Percentiles rank a stretch among this genome's conserved stretches.
Evolutionary conservation across 1,284 basidiomycete species (phyloP).

Genomic region (Volvariella volvacea): DNA sequence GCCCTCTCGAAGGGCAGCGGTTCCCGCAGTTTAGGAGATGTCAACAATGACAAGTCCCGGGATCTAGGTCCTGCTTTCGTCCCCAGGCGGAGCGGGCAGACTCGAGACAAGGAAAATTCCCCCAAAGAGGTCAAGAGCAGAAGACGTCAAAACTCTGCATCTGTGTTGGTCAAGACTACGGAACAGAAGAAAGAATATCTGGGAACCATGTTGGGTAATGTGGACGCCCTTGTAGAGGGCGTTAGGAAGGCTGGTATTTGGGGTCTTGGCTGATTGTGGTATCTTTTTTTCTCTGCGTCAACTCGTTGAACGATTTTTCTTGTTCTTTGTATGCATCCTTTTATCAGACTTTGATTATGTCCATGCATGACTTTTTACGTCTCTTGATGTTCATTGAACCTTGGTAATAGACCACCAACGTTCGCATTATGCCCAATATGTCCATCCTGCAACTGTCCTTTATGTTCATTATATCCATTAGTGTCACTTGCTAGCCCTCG

Average conservation of each 20-base stretch:
- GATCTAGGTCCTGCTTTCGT: background rate
- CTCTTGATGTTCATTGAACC: no score
- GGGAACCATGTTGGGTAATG: slow-evolving; percentile 79
- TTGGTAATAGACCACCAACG: no score
- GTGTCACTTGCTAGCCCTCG: no score
- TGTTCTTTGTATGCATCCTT: no score
- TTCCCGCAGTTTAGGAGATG: background rate
- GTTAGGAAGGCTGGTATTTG: slow-evolving; percentile 80
- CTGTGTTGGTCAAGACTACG: slow-evolving; percentile 43
- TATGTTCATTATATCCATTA: no score
- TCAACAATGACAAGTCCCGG: background rate
- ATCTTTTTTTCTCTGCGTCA: no score
- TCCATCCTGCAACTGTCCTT: no score
- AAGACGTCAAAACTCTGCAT: no score
- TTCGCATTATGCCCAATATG: no score
- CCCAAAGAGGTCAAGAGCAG: background rate
- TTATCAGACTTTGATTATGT: no score
- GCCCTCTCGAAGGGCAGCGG: background rate
- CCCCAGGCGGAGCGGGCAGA: background rate
- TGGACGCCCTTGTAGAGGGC: slow-evolving; percentile 80
- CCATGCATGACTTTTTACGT: no score
- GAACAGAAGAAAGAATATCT: slow-evolving; percentile 82
- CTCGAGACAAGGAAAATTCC: background rate
- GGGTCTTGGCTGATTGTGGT: slow-evolving; percentile 40
- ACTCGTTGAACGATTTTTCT: no score